phyloP scores from a whole-genome alignment of 139 green algal species.

The Ettlia oleoabundans region DNA sequence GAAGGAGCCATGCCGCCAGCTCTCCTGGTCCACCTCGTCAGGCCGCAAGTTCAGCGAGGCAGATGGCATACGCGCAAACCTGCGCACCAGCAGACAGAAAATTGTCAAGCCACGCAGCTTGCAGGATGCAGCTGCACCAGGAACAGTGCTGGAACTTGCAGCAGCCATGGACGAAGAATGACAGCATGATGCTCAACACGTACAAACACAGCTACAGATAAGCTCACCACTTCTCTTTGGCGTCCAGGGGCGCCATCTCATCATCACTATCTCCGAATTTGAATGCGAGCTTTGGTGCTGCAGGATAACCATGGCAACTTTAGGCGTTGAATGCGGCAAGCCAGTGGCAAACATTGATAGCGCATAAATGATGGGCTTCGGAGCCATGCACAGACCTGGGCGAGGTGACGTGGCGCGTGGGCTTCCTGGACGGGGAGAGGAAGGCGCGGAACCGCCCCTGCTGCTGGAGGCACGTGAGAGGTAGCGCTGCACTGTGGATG shows the following conservation, averaged over 20 bases:
- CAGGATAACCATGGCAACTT: too few relatives aligned
- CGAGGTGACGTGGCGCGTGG: constrained; percentile 13
- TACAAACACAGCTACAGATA: too few relatives aligned
- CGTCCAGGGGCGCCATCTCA: neutral
- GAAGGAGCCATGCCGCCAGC: constrained; percentile 13
- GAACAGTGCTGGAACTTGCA: neutral
- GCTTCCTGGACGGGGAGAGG: neutral
- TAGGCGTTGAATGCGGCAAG: too few relatives aligned
- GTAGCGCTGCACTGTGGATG: constrained; percentile 2
- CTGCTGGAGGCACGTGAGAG: neutral
- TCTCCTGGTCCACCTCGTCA: neutral
- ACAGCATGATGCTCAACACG: too few relatives aligned
- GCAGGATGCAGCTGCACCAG: neutral
- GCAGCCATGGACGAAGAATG: neutral
- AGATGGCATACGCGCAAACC: constrained; percentile 16
- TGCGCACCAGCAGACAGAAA: neutral
- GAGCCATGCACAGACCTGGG: neutral
- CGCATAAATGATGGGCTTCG: too few relatives aligned
- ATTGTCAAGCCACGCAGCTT: neutral
- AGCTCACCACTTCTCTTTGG: neutral
- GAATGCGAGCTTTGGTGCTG: neutral
- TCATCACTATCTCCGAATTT: neutral
- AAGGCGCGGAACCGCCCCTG: neutral
- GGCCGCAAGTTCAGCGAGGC: constrained; percentile 16
- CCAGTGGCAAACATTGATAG: too few relatives aligned